Conservation (phyloP, 176 grass and related monocot genomes). For the Miscanthus lutarioriparius region DNA sequence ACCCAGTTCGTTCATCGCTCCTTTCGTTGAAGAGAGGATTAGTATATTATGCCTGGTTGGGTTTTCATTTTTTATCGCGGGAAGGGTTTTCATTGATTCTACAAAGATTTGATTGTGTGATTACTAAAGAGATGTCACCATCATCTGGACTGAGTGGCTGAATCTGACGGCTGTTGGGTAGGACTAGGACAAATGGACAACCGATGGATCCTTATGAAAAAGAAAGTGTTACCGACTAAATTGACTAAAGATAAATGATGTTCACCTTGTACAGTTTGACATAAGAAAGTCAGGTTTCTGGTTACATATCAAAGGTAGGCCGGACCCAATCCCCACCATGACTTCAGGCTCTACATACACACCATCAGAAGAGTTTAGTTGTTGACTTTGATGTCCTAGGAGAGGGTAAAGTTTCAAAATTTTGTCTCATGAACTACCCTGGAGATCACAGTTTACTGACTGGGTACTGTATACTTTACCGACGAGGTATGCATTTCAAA, state of each 20-base stretch:
- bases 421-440: no score
- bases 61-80: no score
- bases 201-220: not conserved
- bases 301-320: not conserved
- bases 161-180: not conserved
- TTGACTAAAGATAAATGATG: not conserved
- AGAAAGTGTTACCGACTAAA: not conserved
- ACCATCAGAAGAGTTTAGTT: not conserved
- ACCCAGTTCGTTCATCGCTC: no score
- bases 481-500: not conserved
- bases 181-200: not conserved
- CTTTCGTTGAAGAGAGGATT: no score
- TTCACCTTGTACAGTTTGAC: no score
- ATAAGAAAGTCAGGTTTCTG: no score
- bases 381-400: not conserved
- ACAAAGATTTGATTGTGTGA: not conserved
- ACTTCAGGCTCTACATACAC: not conserved
- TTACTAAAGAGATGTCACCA: not conserved
- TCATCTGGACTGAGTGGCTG: not conserved
- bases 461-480: not conserved
- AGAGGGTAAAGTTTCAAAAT: no score
- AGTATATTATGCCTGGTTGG: no score
- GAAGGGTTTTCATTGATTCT: no score
- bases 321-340: not conserved
- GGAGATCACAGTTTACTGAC: no score